Percentiles rank a stretch among this genome's conserved stretches.
phyloP scores from a whole-genome alignment of 352 stramenopile species.

The Pilasporangium apinafurcum region DNA sequence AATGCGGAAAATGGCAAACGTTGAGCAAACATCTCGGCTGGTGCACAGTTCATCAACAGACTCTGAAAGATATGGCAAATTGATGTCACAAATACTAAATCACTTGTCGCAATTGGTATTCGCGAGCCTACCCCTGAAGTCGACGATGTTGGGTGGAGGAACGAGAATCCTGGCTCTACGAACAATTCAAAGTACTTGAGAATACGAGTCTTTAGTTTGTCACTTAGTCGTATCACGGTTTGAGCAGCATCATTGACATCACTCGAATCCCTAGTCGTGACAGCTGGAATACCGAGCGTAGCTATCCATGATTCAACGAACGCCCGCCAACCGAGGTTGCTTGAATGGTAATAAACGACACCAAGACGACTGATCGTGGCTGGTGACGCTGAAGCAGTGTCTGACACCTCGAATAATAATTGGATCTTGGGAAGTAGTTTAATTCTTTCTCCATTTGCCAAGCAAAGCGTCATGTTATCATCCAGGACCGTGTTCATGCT shows the following conservation, averaged over 20 bases:
- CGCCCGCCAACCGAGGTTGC: constrained; percentile 56
- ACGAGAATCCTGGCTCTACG: constrained; percentile 39
- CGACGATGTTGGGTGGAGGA: constrained; percentile 17
- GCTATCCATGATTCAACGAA: constrained; percentile 61
- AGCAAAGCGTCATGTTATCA: constrained; percentile 88
- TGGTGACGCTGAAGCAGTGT: constrained; percentile 86
- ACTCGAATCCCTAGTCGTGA: constrained; percentile 8
- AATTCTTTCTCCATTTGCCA: constrained; percentile 86
- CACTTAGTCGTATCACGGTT: constrained; percentile 12
- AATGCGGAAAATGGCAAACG: no score
- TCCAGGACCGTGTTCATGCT: constrained; percentile 89
- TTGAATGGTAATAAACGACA: constrained; percentile 85
- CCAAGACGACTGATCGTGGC: constrained; percentile 90
- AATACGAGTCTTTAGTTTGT: constrained; percentile 31
- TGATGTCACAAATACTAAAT: constrained; percentile 39
- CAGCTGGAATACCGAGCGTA: constrained; percentile 16
- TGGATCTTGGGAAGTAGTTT: constrained; percentile 84
- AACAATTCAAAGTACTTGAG: constrained; percentile 60
- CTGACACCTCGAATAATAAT: constrained; percentile 90
- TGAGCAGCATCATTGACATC: background rate
- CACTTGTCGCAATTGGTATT: constrained; percentile 39
- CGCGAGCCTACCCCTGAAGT: constrained; percentile 1
- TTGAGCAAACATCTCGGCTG: constrained; percentile 31
- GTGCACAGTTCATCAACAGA: constrained; percentile 29
- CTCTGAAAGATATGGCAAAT: constrained; percentile 60